phyloP scores from a whole-genome alignment of 495 filamentous ascomycete genomes.

The Pyrenula massariospora region DNA sequence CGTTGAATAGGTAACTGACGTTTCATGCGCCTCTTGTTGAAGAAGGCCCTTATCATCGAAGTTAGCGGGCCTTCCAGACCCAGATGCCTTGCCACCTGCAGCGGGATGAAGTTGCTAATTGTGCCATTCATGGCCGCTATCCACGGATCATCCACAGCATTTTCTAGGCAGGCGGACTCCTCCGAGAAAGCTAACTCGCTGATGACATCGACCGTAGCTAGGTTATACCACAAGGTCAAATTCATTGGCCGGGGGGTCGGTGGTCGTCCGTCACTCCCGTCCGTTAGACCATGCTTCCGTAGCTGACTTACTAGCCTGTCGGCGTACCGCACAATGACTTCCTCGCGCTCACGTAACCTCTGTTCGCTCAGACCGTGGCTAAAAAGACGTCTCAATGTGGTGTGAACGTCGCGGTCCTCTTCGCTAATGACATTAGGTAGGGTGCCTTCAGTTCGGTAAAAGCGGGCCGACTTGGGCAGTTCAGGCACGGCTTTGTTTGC shows the following conservation, averaged over 20 bases:
- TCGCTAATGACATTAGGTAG: conserved; percentile 10
- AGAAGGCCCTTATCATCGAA: background rate
- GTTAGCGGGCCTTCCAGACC: background rate
- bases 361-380: conserved; percentile 42
- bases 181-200: conserved; percentile 44
- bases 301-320: conserved; percentile 34
- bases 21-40: background rate
- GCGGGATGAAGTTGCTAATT: background rate
- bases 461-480: background rate
- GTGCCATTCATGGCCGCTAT: background rate
- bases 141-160: background rate
- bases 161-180: conserved; percentile 31
- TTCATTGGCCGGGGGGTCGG: conserved; percentile 14
- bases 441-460: conserved; percentile 6
- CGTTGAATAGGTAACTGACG: background rate
- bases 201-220: conserved; percentile 46
- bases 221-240: conserved; percentile 37
- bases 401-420: conserved; percentile 27
- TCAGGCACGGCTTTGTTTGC: background rate
- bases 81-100: background rate
- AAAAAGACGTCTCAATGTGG: conserved; percentile 28
- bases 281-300: conserved; percentile 12
- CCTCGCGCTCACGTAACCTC: conserved; percentile 28
- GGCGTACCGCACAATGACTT: conserved; percentile 26
- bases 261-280: conserved; percentile 11